Base-by-base conservation (phyloP, 1,139 yeast genomes). In the Pneumocystis oryctolagi region DNA sequence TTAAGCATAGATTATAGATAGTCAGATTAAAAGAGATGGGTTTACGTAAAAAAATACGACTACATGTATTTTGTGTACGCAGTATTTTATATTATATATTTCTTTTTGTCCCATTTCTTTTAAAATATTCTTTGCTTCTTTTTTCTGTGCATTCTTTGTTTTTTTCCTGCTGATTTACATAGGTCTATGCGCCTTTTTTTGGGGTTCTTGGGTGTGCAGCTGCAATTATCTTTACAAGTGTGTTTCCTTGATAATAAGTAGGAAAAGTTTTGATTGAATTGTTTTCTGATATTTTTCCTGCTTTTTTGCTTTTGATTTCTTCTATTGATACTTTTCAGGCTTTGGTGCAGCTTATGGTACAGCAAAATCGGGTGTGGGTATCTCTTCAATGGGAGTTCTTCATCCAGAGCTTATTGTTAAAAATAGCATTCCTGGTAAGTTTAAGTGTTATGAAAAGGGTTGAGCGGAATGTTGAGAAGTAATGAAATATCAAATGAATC, bases 181-280 rank as follows among this genome's bases (percentile, higher is more conserved):
- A 40, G 53, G 65, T 63, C 37, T 65, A 65, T 60, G 66, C 66
- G 34, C 96, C 97, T 75, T 89, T 89, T 80, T 88, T 89, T 76
- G 96, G 96, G 75, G 90, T 97, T 71, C 88, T 92, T 75, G 98
- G 98, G 74, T 94, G 98, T 81, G 96, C 98, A 67, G 90, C 97
- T 64, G 97, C 99, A 76, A 92, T 94, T 74, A 88, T 92, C 73
- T 89, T 92, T 83, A 92, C 98, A 76, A 61, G 55, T 40, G 8
- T 4, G 30, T 39, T 1, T 56, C 16, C 8, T 37, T 31, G 9
- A 12, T 25, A 55, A 34, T 34, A 34, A 34, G 37, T 14, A 34
- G 2, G 12, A 8, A 6, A 34, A 35, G 61, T 32, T 20, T 14
- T 32, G 30, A 16, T 14, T 12, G 42, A 60, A 20, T 2, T 28